phyloP scores from a whole-genome alignment of 2,329 filamentous ascomycete species.

The Colletotrichum brevisporum region DNA sequence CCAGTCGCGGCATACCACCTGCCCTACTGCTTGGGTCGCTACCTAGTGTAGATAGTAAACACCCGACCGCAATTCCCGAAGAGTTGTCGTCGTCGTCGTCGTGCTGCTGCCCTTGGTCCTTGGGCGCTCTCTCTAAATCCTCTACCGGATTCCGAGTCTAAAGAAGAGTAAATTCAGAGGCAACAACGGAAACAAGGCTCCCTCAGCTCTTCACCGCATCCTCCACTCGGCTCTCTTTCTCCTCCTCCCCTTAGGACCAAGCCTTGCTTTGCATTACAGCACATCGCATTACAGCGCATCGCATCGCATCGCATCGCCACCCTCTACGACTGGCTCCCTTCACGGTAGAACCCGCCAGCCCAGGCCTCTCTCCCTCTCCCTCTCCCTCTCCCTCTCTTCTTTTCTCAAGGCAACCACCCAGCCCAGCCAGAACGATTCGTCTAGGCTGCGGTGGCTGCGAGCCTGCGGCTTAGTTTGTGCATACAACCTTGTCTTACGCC shows the following conservation, averaged over 20 bases:
- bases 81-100: constrained; percentile 10
- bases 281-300: constrained; percentile 11
- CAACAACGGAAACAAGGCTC: not conserved
- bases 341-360: not conserved
- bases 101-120: constrained; percentile 1
- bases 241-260: not conserved
- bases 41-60: not conserved
- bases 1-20: not conserved
- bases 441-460: constrained; percentile 33
- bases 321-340: constrained; percentile 12
- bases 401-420: constrained; percentile 8
- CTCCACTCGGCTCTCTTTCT: constrained; percentile 15
- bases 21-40: not conserved
- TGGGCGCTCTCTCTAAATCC: constrained; percentile 26
- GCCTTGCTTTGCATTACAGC: constrained; percentile 18
- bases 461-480: constrained; percentile 39
- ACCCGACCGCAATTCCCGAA: not conserved
- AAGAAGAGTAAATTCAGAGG: constrained; percentile 10
- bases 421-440: constrained; percentile 21
- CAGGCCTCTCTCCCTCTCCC: not conserved
- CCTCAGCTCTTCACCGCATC: constrained; percentile 2
- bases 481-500: constrained; percentile 30
- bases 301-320: constrained; percentile 24
- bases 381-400: not conserved
- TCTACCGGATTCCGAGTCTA: constrained; percentile 16